Base-by-base conservation (phyloP, 2,329 filamentous ascomycete genomes). In the Ophiocordyceps polyrhachis-furcata region DNA sequence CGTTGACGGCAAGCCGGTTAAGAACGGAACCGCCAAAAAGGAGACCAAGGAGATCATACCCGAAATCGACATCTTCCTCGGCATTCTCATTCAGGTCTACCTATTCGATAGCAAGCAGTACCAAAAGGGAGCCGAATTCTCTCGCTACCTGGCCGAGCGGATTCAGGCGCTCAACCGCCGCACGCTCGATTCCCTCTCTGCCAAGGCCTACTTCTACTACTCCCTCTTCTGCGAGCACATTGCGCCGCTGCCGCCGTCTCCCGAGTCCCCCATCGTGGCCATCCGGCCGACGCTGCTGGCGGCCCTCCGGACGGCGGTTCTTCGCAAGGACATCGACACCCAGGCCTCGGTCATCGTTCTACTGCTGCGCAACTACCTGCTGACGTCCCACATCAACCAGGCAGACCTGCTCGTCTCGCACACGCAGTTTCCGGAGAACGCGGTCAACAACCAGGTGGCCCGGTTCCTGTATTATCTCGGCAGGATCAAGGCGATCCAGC, bases 171-270 rank as follows among this genome's bases (percentile, higher is more conserved):
- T 93, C 59, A 98, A 98, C 70, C 83, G 91, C 50, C 81, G 91
- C 55, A 96, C 91, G 21, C 70, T 98, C 49, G 91, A 98, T 63
- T 87, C 88, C 43, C 76, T 98, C 47, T 84, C 88, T 47, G 87
- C 89, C 51, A 93, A 93, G 64, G 87, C 89, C 50, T 98, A 95
- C 73, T 96, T 95, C 66, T 98, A 98, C 71, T 94, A 86, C 66
- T 86, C 86, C 21, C 72, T 96, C 55, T 96, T 96, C 70, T 86
- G 82, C 66, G 91, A 98, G 71, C 81, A 93, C 63, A 75, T 93
- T 49, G 76, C 79, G 48, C 88, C 89, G 20, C 76, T 89, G 50
- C 84, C 91, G 41, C 88, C 89, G 21, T 95, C 88, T 44, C 82
- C 86, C 46, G 81, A 85, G 56, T 93, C 88, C 7, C 82, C 87